Percentiles rank a stretch among this genome's conserved stretches.
Evolutionary conservation across 2,329 filamentous ascomycete species (phyloP).

Genomic region (Monilinia polystroma): DNA sequence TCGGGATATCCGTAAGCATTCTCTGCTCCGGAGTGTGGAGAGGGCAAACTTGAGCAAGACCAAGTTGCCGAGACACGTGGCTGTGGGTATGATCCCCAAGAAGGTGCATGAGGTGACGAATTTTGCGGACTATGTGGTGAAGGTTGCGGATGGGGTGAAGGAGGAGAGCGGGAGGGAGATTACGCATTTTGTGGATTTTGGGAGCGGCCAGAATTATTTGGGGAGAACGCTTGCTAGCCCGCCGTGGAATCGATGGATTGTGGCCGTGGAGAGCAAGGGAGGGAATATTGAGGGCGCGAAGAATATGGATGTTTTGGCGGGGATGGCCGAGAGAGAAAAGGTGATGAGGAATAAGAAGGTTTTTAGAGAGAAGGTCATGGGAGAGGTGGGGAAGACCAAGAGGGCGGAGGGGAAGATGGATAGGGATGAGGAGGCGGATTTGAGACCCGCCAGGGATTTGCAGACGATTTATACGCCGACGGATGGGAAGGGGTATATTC

Average conservation of each 20-base stretch:
- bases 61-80: constrained; percentile 66
- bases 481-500: constrained; percentile 67
- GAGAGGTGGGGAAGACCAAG: constrained; percentile 37
- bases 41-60: constrained; percentile 43
- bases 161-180: constrained; percentile 58
- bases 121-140: constrained; percentile 81
- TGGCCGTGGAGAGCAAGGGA: constrained; percentile 85
- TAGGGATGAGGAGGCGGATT: constrained; percentile 43
- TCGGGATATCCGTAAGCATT: constrained; percentile 65
- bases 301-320: constrained; percentile 79
- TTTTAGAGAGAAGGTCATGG: constrained; percentile 51
- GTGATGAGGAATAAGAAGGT: constrained; percentile 82
- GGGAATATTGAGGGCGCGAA: constrained; percentile 85
- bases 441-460: constrained; percentile 52
- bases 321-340: constrained; percentile 69
- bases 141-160: constrained; percentile 58
- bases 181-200: constrained; percentile 91
- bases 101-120: constrained; percentile 92
- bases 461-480: constrained; percentile 54
- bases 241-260: constrained; percentile 81
- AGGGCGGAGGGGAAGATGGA: constrained; percentile 21
- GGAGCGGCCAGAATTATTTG: constrained; percentile 94
- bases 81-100: constrained; percentile 92
- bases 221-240: constrained; percentile 80
- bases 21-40: constrained; percentile 55